Conservation (phyloP, 192 early-diverging fungal species). For the Linnemannia exigua region DNA sequence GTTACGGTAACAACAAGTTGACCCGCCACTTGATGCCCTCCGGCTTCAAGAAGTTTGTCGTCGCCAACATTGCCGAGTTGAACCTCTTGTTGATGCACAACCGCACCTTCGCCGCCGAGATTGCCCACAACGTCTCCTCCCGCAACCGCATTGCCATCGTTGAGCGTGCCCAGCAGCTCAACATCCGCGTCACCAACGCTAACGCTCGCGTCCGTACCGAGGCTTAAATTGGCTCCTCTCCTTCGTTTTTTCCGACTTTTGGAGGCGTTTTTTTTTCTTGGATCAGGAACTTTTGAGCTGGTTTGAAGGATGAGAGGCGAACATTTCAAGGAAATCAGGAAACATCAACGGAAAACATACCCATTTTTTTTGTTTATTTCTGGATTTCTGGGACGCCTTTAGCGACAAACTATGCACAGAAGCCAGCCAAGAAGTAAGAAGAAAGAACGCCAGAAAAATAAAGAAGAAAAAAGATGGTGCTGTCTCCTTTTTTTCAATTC, state of each 20-base stretch:
- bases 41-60: constrained; percentile 98
- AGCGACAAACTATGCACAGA: neutral
- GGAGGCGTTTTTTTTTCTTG: neutral
- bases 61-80: constrained; percentile 91
- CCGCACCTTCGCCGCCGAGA: constrained; percentile 97
- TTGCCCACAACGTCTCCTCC: constrained; percentile 95
- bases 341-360: neutral
- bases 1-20: constrained; percentile 96
- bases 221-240: constrained; percentile 66
- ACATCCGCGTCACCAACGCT: constrained; percentile 96
- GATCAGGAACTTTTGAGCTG: neutral
- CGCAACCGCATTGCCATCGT: constrained; percentile 92
- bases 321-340: neutral
- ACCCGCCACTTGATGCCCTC: constrained; percentile 95
- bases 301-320: neutral
- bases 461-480: constrained; percentile 37
- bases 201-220: constrained; percentile 82
- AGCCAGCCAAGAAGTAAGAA: neutral
- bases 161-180: constrained; percentile 93
- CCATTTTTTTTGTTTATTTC: neutral
- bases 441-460: constrained; percentile 7
- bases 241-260: neutral
- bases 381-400: neutral
- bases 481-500: constrained; percentile 22
- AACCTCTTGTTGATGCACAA: constrained; percentile 99